Evolutionary conservation across 129 eudicot species (phyloP), one percentile per base, ranked within the genome.

Genomic region (Tanacetum coccineum): DNA sequence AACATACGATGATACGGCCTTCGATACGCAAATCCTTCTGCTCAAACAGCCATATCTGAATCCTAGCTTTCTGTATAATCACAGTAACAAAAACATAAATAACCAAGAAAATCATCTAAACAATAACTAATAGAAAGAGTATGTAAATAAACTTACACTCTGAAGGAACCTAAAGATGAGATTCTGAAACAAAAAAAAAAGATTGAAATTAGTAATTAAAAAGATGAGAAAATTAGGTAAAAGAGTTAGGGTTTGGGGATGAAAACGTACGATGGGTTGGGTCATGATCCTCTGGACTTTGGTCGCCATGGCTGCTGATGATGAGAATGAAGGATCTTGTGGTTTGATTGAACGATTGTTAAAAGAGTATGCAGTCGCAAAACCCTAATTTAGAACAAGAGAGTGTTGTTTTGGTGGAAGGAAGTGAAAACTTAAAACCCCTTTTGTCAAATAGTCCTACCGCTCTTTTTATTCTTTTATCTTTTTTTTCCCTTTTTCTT

Each of bases 281-380:
- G 96, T 89, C 96, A 89, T 89, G 48, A 89, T 89, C 80, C 96
- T 67, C 81, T 85, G 96, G 48, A 88, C 96, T 81, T 88, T 88
- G 13, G 96, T 85, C 58, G 96, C 96, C 96, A 88, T 88, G 78
- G 82, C 73, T 84, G 78, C 13, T 49, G 17, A 1, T 55, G 44
- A 9, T 15, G 26, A 18, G 18, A 47, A 13, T 62, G 53, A 21
- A 13, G 52, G 13, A 47, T 26, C 65, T 68, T 64, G 58, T 64
- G 15, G 20, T 48, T 67, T 20, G 36, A 13, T 54, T 20, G 73
- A n/a, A n/a, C n/a, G n/a, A 54, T 68, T 54, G 52, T 20, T 15
- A 49, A 66, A 30, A 30, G 39, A 0, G 39, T 5, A 4, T 32
- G 72, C 72, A 67, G 72, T 51, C 72, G 62, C 39, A 32, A 32